Evolutionary conservation across 2,329 filamentous ascomycete genomes (phyloP).

Genomic region (Cercospora sesami): DNA sequence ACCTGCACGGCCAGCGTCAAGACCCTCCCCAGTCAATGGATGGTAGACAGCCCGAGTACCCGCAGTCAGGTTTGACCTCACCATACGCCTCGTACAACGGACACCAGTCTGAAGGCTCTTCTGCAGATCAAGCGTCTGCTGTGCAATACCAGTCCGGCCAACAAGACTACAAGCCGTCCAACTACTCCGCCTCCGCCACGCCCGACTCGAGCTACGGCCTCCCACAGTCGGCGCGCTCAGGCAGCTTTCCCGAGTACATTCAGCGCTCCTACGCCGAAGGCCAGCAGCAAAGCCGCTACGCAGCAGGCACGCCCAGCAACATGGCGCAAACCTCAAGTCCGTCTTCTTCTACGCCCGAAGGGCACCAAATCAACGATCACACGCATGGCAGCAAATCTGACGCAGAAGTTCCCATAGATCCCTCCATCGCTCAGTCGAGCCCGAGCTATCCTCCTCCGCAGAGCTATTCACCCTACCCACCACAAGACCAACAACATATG

Average conservation of each 20-base stretch:
- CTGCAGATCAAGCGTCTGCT: conserved; percentile 91
- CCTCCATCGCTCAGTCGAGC: conserved; percentile 89
- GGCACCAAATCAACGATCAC: conserved; percentile 67
- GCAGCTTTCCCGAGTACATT: conserved; percentile 83
- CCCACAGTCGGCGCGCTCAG: conserved; percentile 72
- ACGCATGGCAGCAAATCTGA: conserved; percentile 73
- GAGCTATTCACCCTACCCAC: conserved; percentile 84
- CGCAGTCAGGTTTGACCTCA: conserved; percentile 56
- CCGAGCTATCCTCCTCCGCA: conserved; percentile 80
- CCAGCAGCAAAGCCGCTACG: conserved; percentile 70
- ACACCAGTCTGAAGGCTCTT: conserved; percentile 76
- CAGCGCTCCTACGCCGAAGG: conserved; percentile 74
- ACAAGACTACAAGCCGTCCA: conserved; percentile 72
- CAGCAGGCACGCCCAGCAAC: conserved; percentile 71
- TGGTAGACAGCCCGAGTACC: conserved; percentile 54
- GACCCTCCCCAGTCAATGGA: conserved; percentile 53
- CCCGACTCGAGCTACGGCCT: conserved; percentile 87
- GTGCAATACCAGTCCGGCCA: conserved; percentile 77
- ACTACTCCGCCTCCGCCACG: conserved; percentile 69
- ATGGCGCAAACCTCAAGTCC: conserved; percentile 99
- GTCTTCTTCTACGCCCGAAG: conserved; percentile 87
- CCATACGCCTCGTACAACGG: conserved; percentile 55
- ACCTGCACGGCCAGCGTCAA: conserved; percentile 40
- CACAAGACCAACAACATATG: conserved; percentile 78
- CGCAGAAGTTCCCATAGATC: conserved; percentile 98